A percentile compares a stretch with the other conserved stretches of the same genome.
Evolutionary conservation across 2,329 filamentous ascomycete species (phyloP).

Genomic region (Venturia effusa): DNA sequence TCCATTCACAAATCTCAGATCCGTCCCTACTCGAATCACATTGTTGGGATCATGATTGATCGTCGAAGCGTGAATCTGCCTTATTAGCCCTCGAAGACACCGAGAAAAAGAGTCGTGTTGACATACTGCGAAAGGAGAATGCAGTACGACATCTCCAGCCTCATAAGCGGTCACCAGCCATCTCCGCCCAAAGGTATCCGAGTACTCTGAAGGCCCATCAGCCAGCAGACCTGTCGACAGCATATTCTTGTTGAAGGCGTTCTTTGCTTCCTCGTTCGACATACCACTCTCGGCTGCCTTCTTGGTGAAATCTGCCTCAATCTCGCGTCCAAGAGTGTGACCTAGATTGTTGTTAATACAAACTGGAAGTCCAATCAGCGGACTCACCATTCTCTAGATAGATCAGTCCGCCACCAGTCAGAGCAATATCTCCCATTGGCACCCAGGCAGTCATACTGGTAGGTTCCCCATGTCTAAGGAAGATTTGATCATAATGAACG

Average conservation of each 20-base stretch:
- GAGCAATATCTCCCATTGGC: slow-evolving; percentile 41
- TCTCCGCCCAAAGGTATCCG: slow-evolving; percentile 18
- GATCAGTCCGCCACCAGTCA: slow-evolving; percentile 48
- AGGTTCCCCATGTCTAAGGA: slow-evolving; percentile 43
- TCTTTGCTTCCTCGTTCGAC: slow-evolving; percentile 34
- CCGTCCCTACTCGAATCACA: neutral
- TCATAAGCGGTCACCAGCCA: slow-evolving; percentile 42
- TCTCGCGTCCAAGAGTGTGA: neutral
- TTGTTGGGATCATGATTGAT: neutral
- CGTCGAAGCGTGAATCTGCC: neutral
- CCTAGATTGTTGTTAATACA: neutral
- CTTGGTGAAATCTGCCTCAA: neutral
- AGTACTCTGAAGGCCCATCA: slow-evolving; percentile 33
- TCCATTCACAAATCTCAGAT: neutral
- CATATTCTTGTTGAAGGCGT: slow-evolving; percentile 40
- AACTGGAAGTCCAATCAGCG: slow-evolving; percentile 15
- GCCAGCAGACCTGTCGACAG: slow-evolving; percentile 40
- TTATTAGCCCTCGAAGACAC: neutral
- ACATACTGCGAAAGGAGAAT: slow-evolving; percentile 19
- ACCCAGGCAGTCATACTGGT: slow-evolving; percentile 46
- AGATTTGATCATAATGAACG: slow-evolving; percentile 52
- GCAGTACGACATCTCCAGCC: slow-evolving; percentile 37
- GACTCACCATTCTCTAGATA: slow-evolving; percentile 43
- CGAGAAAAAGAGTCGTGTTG: neutral
- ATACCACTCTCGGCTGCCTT: slow-evolving; percentile 34